phyloP scores from a whole-genome alignment of 1,139 yeast genomes.

The Suhomyces yuchorum region DNA sequence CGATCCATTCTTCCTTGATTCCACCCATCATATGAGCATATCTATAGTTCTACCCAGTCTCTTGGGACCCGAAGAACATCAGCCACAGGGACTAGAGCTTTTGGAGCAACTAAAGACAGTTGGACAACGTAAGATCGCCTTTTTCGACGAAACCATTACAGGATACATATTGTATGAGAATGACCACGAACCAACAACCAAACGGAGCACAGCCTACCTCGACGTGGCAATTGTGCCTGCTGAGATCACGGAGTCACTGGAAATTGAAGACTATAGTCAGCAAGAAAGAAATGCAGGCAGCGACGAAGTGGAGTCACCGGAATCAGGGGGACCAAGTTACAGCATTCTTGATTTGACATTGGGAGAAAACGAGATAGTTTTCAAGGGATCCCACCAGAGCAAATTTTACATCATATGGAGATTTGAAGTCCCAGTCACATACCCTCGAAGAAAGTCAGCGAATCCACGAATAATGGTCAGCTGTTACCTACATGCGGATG shows the following conservation, averaged over 20 bases:
- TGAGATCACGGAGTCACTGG: slow-evolving; percentile 21
- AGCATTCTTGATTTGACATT: slow-evolving; percentile 21
- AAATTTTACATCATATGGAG: slow-evolving; percentile 30
- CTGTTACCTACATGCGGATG: slow-evolving; percentile 24
- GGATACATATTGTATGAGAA: slow-evolving; percentile 34
- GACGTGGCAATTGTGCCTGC: slow-evolving; percentile 35
- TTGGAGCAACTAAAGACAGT: slow-evolving; percentile 4
- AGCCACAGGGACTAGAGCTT: slow-evolving; percentile 1
- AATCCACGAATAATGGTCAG: slow-evolving; percentile 34
- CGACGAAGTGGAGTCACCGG: slow-evolving; percentile 1
- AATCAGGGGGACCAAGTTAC: slow-evolving; percentile 14
- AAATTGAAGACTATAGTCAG: slow-evolving; percentile 7
- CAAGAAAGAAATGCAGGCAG: slow-evolving; percentile 6
- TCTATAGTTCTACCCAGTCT: slow-evolving; percentile 16
- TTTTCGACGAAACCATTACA: slow-evolving; percentile 42
- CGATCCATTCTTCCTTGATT: not conserved
- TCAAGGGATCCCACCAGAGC: slow-evolving; percentile 16
- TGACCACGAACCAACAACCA: slow-evolving; percentile 9
- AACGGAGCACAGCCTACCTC: slow-evolving; percentile 22
- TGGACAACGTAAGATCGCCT: slow-evolving; percentile 24
- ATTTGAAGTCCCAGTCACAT: slow-evolving; percentile 37
- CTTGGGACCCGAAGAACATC: slow-evolving; percentile 1
- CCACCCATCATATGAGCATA: slow-evolving; percentile 16
- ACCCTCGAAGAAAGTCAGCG: slow-evolving; percentile 38
- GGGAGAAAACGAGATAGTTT: slow-evolving; percentile 18